phyloP scores from a whole-genome alignment of 176 grass and related monocot genomes.

The Tillandsia fasciculata region DNA sequence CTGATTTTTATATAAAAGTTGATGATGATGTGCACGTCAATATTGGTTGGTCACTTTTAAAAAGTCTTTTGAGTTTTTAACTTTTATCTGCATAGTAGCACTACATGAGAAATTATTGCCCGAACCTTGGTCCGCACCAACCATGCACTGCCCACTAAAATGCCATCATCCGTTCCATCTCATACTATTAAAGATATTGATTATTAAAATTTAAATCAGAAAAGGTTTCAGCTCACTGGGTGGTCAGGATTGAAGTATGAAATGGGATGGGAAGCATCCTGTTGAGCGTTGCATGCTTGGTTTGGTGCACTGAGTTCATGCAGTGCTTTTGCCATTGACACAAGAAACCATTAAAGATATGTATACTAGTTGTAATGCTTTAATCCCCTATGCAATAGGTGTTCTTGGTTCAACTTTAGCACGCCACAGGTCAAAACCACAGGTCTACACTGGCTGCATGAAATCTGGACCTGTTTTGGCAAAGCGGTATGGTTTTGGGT shows the following conservation, averaged over 20 bases:
- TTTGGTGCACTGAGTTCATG: too few species aligned
- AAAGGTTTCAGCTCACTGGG: too few species aligned
- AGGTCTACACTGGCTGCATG: conserved; percentile 71
- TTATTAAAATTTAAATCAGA: too few species aligned
- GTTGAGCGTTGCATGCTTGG: conserved; percentile 4
- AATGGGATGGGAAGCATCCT: neutral
- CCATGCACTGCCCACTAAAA: too few species aligned
- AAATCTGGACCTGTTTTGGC: conserved; percentile 64
- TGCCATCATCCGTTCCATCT: too few species aligned
- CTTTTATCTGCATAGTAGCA: neutral
- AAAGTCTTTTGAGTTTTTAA: conserved; percentile 6
- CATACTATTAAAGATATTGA: too few species aligned
- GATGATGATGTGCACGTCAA: conserved; percentile 76
- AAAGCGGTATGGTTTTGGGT: conserved; percentile 33
- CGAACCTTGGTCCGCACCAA: too few species aligned
- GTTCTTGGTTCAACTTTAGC: conserved; percentile 47
- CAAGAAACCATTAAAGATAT: too few species aligned
- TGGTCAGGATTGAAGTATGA: too few species aligned
- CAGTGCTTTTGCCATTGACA: too few species aligned
- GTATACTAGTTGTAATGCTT: neutral
- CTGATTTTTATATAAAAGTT: conserved; percentile 73
- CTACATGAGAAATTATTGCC: too few species aligned
- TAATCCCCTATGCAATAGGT: conserved; percentile 20
- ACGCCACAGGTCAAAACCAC: conserved; percentile 42
- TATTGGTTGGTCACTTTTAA: conserved; percentile 32